Evolutionary conservation across 2,329 filamentous ascomycete genomes (phyloP), one percentile per base, ranked within the genome.

Genomic region (Anthostomella pinea): DNA sequence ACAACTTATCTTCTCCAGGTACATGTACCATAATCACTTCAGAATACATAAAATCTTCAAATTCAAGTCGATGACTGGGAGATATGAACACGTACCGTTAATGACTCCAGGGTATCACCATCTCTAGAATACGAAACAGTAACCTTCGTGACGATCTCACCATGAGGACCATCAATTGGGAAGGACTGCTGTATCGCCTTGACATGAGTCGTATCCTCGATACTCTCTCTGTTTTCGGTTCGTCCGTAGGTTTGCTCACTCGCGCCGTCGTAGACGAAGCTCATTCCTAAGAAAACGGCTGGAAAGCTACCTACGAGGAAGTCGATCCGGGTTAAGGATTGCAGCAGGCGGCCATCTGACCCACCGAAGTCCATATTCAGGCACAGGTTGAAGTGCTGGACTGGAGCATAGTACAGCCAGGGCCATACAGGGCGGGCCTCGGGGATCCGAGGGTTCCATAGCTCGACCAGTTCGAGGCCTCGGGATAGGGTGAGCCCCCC

Each of bases 281-380:
- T 39, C 27, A 52, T 36, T 1, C 49, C 49, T 6, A 46, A 14
- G 17, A 52, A 48, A 2, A 49, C 39, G 8, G 31, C 32, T 6
- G 41, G 46, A 17, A 29, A 48, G 4, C 25, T 16, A 10, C 38
- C 48, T 43, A 49, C 49, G 28, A 41, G 35, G 7, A 39, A 17
- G 22, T 29, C 39, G 14, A 51, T 25, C n/a, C 37, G 36, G 2
- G 36, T 36, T 10, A 50, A 30, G 9, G 33, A 37, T 9, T 8
- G 18, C 1, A 49, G 25, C 5, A 43, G 26, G 9, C 25, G 22
- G 5, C 45, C 49, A 23, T 39, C 22, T n/a, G 17, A 13, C 3
- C 43, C 43, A 14, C 49, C 47, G 11, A 51, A 45, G 17, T 49
- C 48, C 38, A 51, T 49, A 20, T 47, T 27, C 5, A 47, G 34